Base-by-base conservation (phyloP, 1,284 basidiomycete genomes). In the Volvariella volvacea region DNA sequence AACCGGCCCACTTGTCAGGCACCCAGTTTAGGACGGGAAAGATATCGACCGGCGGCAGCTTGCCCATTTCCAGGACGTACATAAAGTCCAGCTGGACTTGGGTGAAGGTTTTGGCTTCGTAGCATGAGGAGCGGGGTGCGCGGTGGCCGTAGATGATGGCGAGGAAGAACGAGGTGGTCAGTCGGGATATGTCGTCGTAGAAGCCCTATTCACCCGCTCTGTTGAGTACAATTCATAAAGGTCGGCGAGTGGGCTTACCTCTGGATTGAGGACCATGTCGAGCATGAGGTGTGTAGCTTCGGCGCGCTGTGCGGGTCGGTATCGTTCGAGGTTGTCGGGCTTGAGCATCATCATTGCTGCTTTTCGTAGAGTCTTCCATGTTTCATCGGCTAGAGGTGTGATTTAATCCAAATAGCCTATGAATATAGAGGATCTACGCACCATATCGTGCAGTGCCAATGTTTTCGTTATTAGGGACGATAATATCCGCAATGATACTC, bases 231-330 rank as follows among this genome's bases (percentile, higher is more conserved):
- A n/a, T n/a, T n/a, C n/a, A n/a, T n/a, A n/a, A n/a, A n/a, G n/a
- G n/a, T n/a, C n/a, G n/a, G n/a, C n/a, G n/a, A n/a, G n/a, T 40
- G 15, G 4, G 39, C 51, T 17, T 50, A 64, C 64, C 40, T 63
- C 55, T n/a, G 64, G 64, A 4, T 54, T 47, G 8, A 52, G 48
- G 25, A 60, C 44, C 12, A 63, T 30, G 22, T 66, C 64, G 37
- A 57, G 57, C 54, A 65, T 49, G 10, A 67, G 52, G 42, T 67
- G 66, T 2, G 52, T 50, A 9, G 59, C 53, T 49, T 67, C 66
- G 1, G 61, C 61, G 17, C 44, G 48, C 9, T 51, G 50, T 32
- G 59, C 57, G 10, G 53, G 54, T 16, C 56, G 46, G 45, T 56
- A 53, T 22, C 44, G 47, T 22, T 44, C 44, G 20, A 54, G 56